Evolutionary conservation across 768 basidiomycete genomes (phyloP).

Genomic region (Leucocoprinus birnbaumii): DNA sequence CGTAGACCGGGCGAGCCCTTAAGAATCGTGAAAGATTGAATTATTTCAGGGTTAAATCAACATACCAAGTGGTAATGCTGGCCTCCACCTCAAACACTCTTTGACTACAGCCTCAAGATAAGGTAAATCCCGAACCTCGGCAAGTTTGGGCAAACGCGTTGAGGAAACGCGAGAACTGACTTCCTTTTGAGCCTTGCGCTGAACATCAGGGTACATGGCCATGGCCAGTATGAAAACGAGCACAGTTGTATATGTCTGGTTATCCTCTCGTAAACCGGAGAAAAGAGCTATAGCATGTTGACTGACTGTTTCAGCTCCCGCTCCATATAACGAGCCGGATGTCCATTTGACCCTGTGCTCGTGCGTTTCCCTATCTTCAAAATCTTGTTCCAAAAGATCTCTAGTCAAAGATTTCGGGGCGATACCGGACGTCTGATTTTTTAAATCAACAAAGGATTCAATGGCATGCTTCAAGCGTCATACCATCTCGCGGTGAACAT

Average conservation of each 20-base stretch:
- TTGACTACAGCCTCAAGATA: constrained; percentile 35
- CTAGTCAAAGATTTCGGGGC: constrained; percentile 43
- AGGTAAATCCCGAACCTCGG: constrained; percentile 11
- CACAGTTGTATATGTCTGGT: constrained; percentile 1
- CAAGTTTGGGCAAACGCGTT: constrained; percentile 18
- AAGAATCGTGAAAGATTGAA: neutral
- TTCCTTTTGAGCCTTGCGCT: constrained; percentile 39
- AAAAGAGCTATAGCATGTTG: neutral
- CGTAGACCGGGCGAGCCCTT: constrained; percentile 15
- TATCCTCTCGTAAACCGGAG: neutral
- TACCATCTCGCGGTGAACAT: constrained; percentile 7
- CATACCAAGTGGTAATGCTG: constrained; percentile 35
- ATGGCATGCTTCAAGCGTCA: too few relatives aligned
- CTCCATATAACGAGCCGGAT: constrained; percentile 19
- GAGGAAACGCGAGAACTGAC: constrained; percentile 35
- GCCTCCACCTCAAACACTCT: constrained; percentile 43
- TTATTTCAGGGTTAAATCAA: neutral
- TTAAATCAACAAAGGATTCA: neutral
- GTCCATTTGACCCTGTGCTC: constrained; percentile 20
- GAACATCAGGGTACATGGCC: constrained; percentile 36
- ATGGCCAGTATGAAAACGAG: constrained; percentile 18
- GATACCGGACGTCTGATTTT: constrained; percentile 32
- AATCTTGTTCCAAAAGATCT: constrained; percentile 32
- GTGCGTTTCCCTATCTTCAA: constrained; percentile 21
- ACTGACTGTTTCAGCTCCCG: constrained; percentile 13